Conservation (phyloP, 73 alveolate species). For the Paramecium caudatum region DNA sequence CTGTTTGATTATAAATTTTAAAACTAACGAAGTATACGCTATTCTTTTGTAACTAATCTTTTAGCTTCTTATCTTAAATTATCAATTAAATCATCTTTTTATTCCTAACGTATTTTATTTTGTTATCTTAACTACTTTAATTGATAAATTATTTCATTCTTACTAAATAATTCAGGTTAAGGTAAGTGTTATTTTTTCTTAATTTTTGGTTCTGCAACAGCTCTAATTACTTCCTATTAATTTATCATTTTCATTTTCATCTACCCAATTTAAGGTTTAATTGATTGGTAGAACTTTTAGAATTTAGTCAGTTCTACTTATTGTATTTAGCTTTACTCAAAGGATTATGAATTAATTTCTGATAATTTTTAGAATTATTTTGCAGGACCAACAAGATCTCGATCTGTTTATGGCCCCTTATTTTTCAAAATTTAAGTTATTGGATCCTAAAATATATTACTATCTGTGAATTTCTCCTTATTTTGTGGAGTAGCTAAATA, state of each 20-base stretch:
- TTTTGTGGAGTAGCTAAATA: slow-evolving; percentile 24
- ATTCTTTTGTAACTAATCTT: slow-evolving; percentile 13
- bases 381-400: slow-evolving; percentile 1
- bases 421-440: not conserved
- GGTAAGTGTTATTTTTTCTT: not conserved
- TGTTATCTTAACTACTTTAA: not conserved
- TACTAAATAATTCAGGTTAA: not conserved
- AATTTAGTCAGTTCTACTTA: slow-evolving; percentile 2
- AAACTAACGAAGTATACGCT: not conserved
- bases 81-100: slow-evolving; percentile 29
- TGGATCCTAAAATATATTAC: slow-evolving; percentile 15
- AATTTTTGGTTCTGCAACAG: not conserved
- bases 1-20: not conserved
- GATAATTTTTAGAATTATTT: not conserved
- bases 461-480: slow-evolving; percentile 21
- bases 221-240: not conserved
- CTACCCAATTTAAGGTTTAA: not conserved
- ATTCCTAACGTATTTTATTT: slow-evolving; percentile 34
- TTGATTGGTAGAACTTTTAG: not conserved
- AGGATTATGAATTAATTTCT: slow-evolving; percentile 17
- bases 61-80: slow-evolving; percentile 17
- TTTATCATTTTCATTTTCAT: not conserved
- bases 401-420: not conserved
- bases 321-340: not conserved
- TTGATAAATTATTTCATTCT: not conserved